A percentile compares a stretch with the other conserved stretches of the same genome.
These are phyloP conservation scores for Beauveria varroae DNA, from an alignment of 2,329 filamentous ascomycete species.

Conservation along the genomic window DNA sequence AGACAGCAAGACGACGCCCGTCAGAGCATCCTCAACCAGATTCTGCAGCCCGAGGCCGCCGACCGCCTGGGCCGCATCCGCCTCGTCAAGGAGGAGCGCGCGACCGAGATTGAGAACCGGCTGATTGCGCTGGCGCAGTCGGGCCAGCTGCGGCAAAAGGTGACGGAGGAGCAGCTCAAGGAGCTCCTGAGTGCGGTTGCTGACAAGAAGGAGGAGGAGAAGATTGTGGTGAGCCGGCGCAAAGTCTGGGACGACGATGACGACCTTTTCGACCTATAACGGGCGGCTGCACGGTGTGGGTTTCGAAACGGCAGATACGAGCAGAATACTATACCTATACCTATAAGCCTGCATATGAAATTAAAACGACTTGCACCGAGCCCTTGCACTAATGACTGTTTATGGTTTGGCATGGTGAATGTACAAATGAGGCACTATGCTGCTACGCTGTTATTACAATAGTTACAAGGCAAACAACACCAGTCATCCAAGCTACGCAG, in stretches of 20 bases:
- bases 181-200: slow-evolving; percentile 79
- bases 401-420: neutral
- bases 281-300: too few relatives aligned
- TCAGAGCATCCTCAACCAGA: slow-evolving; percentile 74
- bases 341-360: neutral
- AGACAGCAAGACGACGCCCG: slow-evolving; percentile 61
- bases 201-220: slow-evolving; percentile 70
- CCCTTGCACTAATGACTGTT: neutral
- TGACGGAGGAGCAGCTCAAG: slow-evolving; percentile 90
- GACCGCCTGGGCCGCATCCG: slow-evolving; percentile 92
- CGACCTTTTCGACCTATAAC: slow-evolving; percentile 57
- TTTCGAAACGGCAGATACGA: neutral
- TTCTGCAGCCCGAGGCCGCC: slow-evolving; percentile 87
- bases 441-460: neutral
- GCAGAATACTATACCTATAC: neutral
- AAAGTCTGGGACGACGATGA: slow-evolving; percentile 84
- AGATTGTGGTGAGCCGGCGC: slow-evolving; percentile 77
- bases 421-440: neutral
- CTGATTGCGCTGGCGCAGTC: slow-evolving; percentile 85
- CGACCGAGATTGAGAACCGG: slow-evolving; percentile 82
- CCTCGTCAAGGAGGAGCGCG: slow-evolving; percentile 88
- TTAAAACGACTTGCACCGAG: neutral
- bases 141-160: slow-evolving; percentile 79
- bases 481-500: neutral
- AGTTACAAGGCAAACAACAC: neutral